Conservation (phyloP, 1,139 yeast genomes). For the Pneumocystis wakefieldiae region DNA sequence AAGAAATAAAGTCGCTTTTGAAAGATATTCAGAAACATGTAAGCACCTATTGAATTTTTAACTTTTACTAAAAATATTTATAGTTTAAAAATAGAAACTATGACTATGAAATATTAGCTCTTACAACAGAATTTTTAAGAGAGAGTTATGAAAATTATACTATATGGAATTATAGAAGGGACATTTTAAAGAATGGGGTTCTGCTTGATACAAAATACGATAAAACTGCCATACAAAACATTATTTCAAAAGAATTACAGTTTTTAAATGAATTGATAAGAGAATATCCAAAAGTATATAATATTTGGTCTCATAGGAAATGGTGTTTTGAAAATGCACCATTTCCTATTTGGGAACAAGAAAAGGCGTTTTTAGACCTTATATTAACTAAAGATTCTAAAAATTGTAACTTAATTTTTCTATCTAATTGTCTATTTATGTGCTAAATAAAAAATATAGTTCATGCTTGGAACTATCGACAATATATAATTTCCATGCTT, state of each 20-base stretch:
- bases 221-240: constrained; percentile 18
- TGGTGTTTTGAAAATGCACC: constrained; percentile 61
- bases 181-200: constrained; percentile 35
- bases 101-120: constrained; percentile 32
- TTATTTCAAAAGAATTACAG: constrained; percentile 45
- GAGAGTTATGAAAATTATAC: constrained; percentile 81
- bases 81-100: constrained; percentile 26
- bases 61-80: neutral
- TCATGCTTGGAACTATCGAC: constrained; percentile 92
- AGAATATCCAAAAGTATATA: constrained; percentile 72
- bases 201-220: constrained; percentile 17
- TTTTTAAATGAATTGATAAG: constrained; percentile 47
- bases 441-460: constrained; percentile 13
- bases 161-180: constrained; percentile 79
- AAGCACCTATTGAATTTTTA: neutral
- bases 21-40: neutral
- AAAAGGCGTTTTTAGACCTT: constrained; percentile 52
- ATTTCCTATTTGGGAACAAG: constrained; percentile 47
- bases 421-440: neutral
- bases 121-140: constrained; percentile 42
- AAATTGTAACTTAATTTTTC: constrained; percentile 32
- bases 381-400: constrained; percentile 60
- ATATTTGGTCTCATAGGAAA: constrained; percentile 90
- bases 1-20: neutral
- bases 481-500: constrained; percentile 46